phyloP scores from a whole-genome alignment of 1,139 yeast species.

The Kodamaea ohmeri region DNA sequence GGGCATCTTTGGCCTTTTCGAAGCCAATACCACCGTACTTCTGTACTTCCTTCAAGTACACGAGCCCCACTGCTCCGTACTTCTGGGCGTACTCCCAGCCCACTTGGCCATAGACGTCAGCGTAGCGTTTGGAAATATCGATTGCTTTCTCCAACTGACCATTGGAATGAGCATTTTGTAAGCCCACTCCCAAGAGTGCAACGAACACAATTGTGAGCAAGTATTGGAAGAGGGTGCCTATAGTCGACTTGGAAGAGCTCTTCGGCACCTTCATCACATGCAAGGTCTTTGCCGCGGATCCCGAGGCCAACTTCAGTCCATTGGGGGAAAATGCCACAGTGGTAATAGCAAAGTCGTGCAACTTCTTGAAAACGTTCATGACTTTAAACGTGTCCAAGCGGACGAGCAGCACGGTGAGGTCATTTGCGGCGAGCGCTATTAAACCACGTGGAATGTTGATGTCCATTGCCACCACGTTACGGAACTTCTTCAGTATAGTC shows the following conservation, averaged over 20 bases:
- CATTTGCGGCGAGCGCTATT: constrained; percentile 74
- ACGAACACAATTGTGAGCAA: constrained; percentile 46
- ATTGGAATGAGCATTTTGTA: constrained; percentile 39
- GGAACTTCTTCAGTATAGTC: constrained; percentile 51
- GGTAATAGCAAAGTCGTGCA: constrained; percentile 82
- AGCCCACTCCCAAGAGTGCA: constrained; percentile 43
- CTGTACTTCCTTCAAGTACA: constrained; percentile 41
- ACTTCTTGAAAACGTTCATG: constrained; percentile 51
- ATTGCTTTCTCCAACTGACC: constrained; percentile 33
- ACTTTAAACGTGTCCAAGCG: constrained; percentile 50
- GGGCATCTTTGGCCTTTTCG: constrained; percentile 5
- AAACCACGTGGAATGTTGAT: constrained; percentile 42
- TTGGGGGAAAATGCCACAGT: constrained; percentile 67
- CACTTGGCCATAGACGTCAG: constrained; percentile 20
- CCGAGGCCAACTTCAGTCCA: constrained; percentile 68
- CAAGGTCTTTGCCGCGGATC: constrained; percentile 78
- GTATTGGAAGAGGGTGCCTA: constrained; percentile 40
- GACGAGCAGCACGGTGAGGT: constrained; percentile 60
- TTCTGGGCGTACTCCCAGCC: constrained; percentile 29
- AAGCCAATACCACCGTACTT: constrained; percentile 18
- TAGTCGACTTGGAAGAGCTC: constrained; percentile 41
- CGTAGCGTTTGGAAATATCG: constrained; percentile 21
- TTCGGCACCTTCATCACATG: constrained; percentile 64
- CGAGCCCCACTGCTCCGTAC: constrained; percentile 25
- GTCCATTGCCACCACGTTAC: constrained; percentile 72